Evolutionary conservation across 2,329 filamentous ascomycete genomes (phyloP).

Genomic region (Trichoderma semiorbis): DNA sequence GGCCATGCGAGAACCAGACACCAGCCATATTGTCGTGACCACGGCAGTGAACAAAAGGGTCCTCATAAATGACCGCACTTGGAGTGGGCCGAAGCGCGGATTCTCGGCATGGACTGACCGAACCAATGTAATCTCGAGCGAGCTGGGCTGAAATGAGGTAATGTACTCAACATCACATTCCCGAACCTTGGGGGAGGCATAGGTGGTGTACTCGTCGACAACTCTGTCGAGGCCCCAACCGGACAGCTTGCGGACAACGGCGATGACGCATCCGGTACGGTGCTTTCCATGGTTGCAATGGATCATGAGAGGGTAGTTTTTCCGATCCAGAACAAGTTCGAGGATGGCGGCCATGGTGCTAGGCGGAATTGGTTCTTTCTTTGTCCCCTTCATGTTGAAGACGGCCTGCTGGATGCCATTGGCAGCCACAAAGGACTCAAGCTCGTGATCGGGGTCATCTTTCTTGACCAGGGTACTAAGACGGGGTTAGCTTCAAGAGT

Average conservation of each 20-base stretch:
- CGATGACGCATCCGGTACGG: slow-evolving; percentile 85
- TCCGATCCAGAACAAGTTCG: slow-evolving; percentile 64
- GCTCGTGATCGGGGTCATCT: slow-evolving; percentile 51
- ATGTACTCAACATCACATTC: slow-evolving; percentile 61
- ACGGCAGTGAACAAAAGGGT: slow-evolving; percentile 41
- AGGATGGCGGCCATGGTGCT: slow-evolving; percentile 69
- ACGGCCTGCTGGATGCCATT: slow-evolving; percentile 69
- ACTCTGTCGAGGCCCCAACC: slow-evolving; percentile 62
- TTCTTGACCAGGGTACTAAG: slow-evolving; percentile 61
- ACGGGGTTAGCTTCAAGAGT: neutral
- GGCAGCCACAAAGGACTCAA: slow-evolving; percentile 58
- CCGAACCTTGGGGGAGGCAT: slow-evolving; percentile 57
- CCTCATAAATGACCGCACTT: slow-evolving; percentile 40
- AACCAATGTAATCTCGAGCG: slow-evolving; percentile 27
- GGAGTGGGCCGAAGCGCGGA: slow-evolving; percentile 24
- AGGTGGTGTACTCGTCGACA: slow-evolving; percentile 70
- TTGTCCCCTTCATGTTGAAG: slow-evolving; percentile 83
- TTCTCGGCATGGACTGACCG: neutral
- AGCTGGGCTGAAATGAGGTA: slow-evolving; percentile 43
- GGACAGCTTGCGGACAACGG: slow-evolving; percentile 68
- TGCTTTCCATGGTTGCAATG: slow-evolving; percentile 97
- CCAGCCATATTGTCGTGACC: slow-evolving; percentile 42
- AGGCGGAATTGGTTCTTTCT: slow-evolving; percentile 68
- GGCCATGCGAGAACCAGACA: slow-evolving; percentile 35
- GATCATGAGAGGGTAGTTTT: slow-evolving; percentile 76